A percentile compares a stretch with the other conserved stretches of the same genome.
phyloP scores from a whole-genome alignment of 75 land plant species.

The Chamaecyparis obtusa region DNA sequence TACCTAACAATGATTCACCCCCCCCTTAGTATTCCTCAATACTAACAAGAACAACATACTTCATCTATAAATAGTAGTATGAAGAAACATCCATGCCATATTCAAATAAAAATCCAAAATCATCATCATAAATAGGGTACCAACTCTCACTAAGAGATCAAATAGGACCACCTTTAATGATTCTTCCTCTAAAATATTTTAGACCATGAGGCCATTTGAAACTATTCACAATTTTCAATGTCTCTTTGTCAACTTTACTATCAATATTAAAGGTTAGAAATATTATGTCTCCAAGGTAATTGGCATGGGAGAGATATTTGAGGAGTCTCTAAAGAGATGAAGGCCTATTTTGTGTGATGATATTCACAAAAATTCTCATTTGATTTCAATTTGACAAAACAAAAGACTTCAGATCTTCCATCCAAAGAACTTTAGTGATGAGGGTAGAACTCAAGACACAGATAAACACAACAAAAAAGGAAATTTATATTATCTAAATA shows the following conservation, averaged over 20 bases:
- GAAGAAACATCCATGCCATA: conserved; percentile 99
- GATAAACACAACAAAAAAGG: too few species aligned
- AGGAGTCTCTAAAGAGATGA: conserved; percentile 73
- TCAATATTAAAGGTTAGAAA: conserved; percentile 94
- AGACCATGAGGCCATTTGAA: conserved; percentile 91
- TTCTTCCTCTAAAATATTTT: conserved; percentile 69
- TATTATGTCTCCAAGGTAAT: conserved; percentile 83
- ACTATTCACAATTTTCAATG: conserved; percentile 49
- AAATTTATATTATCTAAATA: too few species aligned
- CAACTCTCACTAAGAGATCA: conserved; percentile 98
- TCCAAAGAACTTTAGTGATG: conserved; percentile 93
- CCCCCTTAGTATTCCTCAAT: too few species aligned
- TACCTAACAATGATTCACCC: too few species aligned
- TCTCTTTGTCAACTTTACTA: conserved; percentile 81
- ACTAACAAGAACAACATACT: conserved; percentile 82
- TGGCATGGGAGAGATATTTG: conserved; percentile 65
- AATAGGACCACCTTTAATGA: conserved; percentile 95
- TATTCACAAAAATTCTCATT: conserved; percentile 84
- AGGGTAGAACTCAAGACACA: too few species aligned
- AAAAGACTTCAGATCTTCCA: conserved; percentile 66
- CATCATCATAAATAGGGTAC: conserved; percentile 84
- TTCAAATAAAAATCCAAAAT: conserved; percentile 89
- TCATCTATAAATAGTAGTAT: conserved; percentile 97
- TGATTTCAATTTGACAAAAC: conserved; percentile 84
- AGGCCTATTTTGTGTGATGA: conserved; percentile 89